Conservation (phyloP, 2,329 filamentous ascomycete genomes). For the Fusarium vanettenii region DNA sequence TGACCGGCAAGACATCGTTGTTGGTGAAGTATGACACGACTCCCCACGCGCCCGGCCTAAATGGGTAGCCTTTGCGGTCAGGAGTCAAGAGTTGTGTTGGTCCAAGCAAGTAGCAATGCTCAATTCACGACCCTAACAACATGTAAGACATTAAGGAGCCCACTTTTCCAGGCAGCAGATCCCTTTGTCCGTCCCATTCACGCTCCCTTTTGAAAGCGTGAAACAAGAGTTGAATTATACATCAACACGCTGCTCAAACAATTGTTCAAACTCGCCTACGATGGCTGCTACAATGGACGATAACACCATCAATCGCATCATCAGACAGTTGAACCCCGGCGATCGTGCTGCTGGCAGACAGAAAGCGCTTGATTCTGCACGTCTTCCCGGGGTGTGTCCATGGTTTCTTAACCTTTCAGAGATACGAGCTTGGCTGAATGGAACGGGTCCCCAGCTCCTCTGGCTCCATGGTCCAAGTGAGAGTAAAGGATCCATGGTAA, state of each 20-base stretch:
- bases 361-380: not conserved
- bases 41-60: too few species aligned
- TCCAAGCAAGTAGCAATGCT: too few species aligned
- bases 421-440: not conserved
- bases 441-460: not conserved
- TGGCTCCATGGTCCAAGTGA: constrained; percentile 11
- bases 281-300: not conserved
- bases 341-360: not conserved
- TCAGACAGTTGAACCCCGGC: not conserved
- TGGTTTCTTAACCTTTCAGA: not conserved
- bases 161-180: not conserved
- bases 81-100: too few species aligned
- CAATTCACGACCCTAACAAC: not conserved
- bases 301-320: accelerated
- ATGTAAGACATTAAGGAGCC: not conserved
- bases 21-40: too few species aligned
- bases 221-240: not conserved
- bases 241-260: not conserved
- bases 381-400: not conserved
- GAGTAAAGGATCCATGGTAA: accelerated
- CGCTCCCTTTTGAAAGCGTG: not conserved
- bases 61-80: too few species aligned
- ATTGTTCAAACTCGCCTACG: not conserved
- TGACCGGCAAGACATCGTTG: not conserved
- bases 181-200: not conserved